These are phyloP conservation scores for Phylloporus sp. DNA, from an alignment of 1,284 basidiomycete species.

Conservation along the genomic window DNA sequence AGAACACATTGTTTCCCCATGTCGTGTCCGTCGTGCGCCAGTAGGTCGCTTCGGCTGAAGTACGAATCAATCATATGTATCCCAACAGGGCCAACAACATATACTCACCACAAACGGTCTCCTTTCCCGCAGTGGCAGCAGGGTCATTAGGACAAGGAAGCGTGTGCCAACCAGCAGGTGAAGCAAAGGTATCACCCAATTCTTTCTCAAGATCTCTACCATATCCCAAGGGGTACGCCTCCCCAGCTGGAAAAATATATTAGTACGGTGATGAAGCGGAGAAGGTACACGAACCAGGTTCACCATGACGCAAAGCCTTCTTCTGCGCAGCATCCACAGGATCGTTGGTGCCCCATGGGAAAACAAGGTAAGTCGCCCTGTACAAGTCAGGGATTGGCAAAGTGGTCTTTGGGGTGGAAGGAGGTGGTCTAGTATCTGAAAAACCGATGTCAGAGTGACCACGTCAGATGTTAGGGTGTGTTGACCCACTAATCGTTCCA, in stretches of 20 bases:
- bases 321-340: slow-evolving; percentile 65
- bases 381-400: slow-evolving; percentile 30
- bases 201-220: slow-evolving; percentile 33
- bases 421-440: slow-evolving; percentile 16
- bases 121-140: neutral
- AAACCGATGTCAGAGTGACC: neutral
- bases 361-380: slow-evolving; percentile 72
- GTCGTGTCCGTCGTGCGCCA: slow-evolving; percentile 81
- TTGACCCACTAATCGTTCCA: slow-evolving; percentile 22
- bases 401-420: slow-evolving; percentile 39
- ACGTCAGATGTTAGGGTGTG: too few relatives aligned
- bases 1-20: slow-evolving; percentile 91
- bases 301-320: slow-evolving; percentile 46
- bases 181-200: slow-evolving; percentile 60
- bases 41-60: slow-evolving; percentile 38
- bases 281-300: slow-evolving; percentile 19
- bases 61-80: neutral
- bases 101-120: slow-evolving; percentile 23
- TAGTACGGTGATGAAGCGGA: neutral
- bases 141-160: slow-evolving; percentile 71
- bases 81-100: neutral
- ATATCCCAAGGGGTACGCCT: slow-evolving; percentile 26
- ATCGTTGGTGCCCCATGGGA: slow-evolving; percentile 79
- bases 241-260: slow-evolving; percentile 12
- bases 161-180: slow-evolving; percentile 89